phyloP scores from a whole-genome alignment of 176 grass and related monocot genomes.

The Musa troglodytarum region DNA sequence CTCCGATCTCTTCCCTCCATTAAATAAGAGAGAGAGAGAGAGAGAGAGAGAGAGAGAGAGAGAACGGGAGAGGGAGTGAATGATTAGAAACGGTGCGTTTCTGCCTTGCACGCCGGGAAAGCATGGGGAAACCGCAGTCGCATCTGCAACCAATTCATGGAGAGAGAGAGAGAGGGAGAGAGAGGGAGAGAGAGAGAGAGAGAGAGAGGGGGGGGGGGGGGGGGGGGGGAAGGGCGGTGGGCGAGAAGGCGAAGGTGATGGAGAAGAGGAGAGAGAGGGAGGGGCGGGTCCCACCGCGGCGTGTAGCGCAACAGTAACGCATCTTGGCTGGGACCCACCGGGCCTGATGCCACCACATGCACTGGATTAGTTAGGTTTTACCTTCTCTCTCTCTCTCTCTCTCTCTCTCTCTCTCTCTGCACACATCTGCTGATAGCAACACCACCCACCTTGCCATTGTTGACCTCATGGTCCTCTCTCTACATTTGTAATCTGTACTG shows the following conservation, averaged over 20 bases:
- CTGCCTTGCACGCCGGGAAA: background rate
- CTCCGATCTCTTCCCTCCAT: background rate
- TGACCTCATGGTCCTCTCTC: no score
- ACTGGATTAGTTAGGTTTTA: constrained; percentile 1
- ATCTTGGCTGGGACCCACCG: background rate
- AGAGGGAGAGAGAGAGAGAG: background rate
- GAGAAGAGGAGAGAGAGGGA: background rate
- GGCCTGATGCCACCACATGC: background rate
- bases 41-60: background rate
- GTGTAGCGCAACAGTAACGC: constrained; percentile 9
- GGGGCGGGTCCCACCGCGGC: background rate
- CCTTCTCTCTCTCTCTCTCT: background rate
- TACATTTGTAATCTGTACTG: no score
- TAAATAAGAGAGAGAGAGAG: background rate
- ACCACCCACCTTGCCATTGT: no score
- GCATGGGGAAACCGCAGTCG: background rate
- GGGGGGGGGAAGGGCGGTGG: background rate
- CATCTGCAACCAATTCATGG: constrained; percentile 6
- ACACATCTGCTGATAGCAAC: no score
- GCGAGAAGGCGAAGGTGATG: background rate
- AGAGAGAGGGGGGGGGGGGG: background rate
- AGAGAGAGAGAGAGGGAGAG: background rate
- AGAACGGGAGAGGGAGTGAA: background rate
- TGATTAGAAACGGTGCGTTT: background rate
- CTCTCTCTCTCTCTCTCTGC: no score